Conservation (phyloP, 371 early-diverging fungal genomes). For the Cokeromyces recurvatus region DNA sequence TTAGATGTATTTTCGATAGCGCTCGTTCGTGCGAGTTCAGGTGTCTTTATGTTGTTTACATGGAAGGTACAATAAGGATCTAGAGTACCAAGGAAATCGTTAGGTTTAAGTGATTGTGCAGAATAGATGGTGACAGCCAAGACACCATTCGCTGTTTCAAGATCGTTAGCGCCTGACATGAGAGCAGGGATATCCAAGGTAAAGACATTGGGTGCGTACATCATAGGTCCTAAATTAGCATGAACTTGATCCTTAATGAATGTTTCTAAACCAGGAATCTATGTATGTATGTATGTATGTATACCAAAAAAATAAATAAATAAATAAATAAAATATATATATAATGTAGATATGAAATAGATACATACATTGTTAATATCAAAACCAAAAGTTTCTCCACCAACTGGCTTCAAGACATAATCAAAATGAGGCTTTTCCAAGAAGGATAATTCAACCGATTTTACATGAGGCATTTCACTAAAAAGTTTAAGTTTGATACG, state of each 20-base stretch:
- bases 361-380: conserved; percentile 67
- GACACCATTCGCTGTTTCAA: conserved; percentile 69
- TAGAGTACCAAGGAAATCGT: conserved; percentile 71
- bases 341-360: background rate
- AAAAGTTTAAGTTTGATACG: conserved; percentile 75
- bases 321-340: background rate
- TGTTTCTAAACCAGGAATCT: conserved; percentile 71
- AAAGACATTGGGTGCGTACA: conserved; percentile 82
- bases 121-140: conserved; percentile 69
- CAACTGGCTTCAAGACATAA: conserved; percentile 87
- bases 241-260: conserved; percentile 75
- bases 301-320: background rate
- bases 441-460: conserved; percentile 80
- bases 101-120: conserved; percentile 72
- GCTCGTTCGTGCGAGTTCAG: conserved; percentile 54
- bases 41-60: conserved; percentile 53
- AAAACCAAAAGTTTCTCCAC: conserved; percentile 80
- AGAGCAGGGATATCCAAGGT: conserved; percentile 74
- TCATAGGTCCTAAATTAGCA: conserved; percentile 67
- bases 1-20: conserved; percentile 44
- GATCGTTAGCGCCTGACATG: conserved; percentile 59
- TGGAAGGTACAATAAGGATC: conserved; percentile 77
- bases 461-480: conserved; percentile 81
- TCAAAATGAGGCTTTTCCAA: conserved; percentile 83
- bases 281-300: no score